These are phyloP conservation scores for Lyophyllum decastes DNA, from an alignment of 768 basidiomycete species.

Conservation along the genomic window DNA sequence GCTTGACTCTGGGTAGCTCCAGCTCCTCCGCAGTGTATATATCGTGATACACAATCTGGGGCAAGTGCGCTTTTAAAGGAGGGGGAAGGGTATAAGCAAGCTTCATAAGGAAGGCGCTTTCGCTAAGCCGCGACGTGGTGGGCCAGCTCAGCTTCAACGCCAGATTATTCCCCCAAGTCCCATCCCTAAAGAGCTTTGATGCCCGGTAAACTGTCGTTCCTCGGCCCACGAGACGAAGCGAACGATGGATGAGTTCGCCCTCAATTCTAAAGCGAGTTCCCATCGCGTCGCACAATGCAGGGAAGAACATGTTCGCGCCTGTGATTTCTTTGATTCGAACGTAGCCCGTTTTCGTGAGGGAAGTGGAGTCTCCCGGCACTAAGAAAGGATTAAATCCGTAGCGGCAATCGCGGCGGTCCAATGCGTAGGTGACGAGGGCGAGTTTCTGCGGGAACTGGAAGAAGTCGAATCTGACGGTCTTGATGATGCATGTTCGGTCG, in stretches of 20 bases:
- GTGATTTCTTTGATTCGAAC: background rate
- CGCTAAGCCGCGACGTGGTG: background rate
- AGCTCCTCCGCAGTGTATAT: background rate
- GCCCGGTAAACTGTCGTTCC: slow-evolving; percentile 18
- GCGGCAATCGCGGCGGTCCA: slow-evolving; percentile 2
- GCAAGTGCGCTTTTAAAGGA: slow-evolving; percentile 13
- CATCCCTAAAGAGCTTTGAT: background rate
- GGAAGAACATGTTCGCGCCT: background rate
- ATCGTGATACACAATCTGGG: background rate
- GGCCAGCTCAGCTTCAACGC: slow-evolving; percentile 22
- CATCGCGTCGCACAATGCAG: background rate
- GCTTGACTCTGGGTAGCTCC: background rate
- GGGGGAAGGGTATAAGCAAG: slow-evolving; percentile 11
- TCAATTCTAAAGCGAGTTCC: background rate
- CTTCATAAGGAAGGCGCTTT: slow-evolving; percentile 7
- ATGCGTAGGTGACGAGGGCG: slow-evolving; percentile 21
- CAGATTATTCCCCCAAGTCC: background rate
- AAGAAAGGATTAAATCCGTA: background rate
- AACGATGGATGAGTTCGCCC: slow-evolving; percentile 6
- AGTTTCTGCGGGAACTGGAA: slow-evolving; percentile 13
- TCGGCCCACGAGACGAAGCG: slow-evolving; percentile 17
- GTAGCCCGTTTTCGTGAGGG: background rate
- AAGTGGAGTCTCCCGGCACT: background rate
- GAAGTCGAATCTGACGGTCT: slow-evolving; percentile 21
- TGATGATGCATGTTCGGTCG: slow-evolving; percentile 24